A percentile compares a stretch with the other conserved stretches of the same genome.
Conservation (phyloP, 2,329 filamentous ascomycete genomes). For the Hymenotorrendiella dingleyae region DNA sequence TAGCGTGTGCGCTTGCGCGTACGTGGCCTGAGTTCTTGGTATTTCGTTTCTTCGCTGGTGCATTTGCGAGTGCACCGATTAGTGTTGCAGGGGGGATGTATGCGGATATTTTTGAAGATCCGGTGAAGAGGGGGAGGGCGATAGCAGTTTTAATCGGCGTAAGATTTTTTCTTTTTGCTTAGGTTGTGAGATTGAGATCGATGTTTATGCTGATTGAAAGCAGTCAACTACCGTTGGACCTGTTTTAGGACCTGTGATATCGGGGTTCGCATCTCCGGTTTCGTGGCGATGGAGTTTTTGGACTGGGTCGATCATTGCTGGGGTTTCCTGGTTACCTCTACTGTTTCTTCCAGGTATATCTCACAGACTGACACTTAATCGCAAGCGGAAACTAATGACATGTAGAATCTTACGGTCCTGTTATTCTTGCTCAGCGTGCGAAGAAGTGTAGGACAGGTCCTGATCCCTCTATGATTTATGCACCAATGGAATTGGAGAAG, state of each 20-base stretch:
- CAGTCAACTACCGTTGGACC: background rate
- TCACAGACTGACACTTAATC: no score
- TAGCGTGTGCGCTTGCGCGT: constrained; percentile 47
- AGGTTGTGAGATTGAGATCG: constrained; percentile 27
- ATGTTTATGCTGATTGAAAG: constrained; percentile 28
- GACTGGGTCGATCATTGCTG: constrained; percentile 27
- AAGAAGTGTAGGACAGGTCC: background rate
- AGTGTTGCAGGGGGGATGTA: constrained; percentile 33
- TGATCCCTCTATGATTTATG: background rate
- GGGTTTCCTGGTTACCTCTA: background rate
- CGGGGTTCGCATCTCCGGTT: background rate
- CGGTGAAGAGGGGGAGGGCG: constrained; percentile 49
- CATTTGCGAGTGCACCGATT: constrained; percentile 43
- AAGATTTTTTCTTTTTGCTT: no score
- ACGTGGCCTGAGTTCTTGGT: constrained; percentile 54
- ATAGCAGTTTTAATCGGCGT: constrained; percentile 42
- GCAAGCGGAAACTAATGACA: no score
- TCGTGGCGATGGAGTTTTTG: constrained; percentile 34
- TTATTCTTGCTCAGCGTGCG: background rate
- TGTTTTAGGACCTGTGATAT: background rate
- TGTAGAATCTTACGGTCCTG: background rate
- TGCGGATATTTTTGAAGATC: constrained; percentile 50
- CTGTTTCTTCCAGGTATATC: background rate
- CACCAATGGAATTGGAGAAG: background rate
- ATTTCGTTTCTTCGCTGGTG: constrained; percentile 58